phyloP scores from a whole-genome alignment of 306 rosid species.

The Geum urbanum region DNA sequence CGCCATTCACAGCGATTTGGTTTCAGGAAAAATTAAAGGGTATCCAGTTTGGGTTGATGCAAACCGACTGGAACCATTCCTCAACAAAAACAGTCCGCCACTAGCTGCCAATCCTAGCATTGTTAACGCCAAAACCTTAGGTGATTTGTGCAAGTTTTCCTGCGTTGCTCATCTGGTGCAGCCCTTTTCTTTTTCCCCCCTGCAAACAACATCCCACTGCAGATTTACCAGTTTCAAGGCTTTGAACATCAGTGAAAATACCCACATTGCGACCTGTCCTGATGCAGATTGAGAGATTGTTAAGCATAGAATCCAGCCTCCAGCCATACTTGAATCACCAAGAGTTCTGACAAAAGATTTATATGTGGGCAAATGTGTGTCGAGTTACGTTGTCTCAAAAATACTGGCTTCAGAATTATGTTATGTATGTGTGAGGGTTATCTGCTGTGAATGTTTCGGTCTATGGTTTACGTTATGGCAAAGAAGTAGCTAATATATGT shows the following conservation, averaged over 20 bases:
- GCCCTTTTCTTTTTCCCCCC: not conserved
- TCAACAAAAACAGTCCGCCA: slow-evolving; percentile 57
- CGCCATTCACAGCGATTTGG: slow-evolving; percentile 5
- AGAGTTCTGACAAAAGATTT: slow-evolving; percentile 13
- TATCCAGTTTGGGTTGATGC: slow-evolving; percentile 82
- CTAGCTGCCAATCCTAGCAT: slow-evolving; percentile 97
- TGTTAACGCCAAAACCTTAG: slow-evolving; percentile 75
- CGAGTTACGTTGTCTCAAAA: not conserved
- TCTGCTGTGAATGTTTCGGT: not conserved
- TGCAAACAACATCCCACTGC: slow-evolving; percentile 18
- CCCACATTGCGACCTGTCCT: slow-evolving; percentile 21
- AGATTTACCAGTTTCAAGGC: slow-evolving; percentile 73
- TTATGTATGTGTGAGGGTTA: not conserved
- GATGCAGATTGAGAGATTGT: slow-evolving; percentile 23
- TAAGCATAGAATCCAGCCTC: slow-evolving; percentile 22
- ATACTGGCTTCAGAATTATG: not conserved
- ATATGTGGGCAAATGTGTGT: slow-evolving; percentile 4
- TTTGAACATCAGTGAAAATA: slow-evolving; percentile 29
- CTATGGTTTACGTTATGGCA: not conserved
- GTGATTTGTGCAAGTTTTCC: slow-evolving; percentile 30
- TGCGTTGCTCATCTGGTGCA: not conserved
- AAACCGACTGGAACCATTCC: slow-evolving; percentile 81
- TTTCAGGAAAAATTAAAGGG: slow-evolving; percentile 81
- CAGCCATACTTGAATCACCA: not conserved
- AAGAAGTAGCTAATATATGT: too few relatives aligned